Base-by-base conservation (phyloP, 1,284 basidiomycete species). In the Papiliotrema fonsecae region DNA sequence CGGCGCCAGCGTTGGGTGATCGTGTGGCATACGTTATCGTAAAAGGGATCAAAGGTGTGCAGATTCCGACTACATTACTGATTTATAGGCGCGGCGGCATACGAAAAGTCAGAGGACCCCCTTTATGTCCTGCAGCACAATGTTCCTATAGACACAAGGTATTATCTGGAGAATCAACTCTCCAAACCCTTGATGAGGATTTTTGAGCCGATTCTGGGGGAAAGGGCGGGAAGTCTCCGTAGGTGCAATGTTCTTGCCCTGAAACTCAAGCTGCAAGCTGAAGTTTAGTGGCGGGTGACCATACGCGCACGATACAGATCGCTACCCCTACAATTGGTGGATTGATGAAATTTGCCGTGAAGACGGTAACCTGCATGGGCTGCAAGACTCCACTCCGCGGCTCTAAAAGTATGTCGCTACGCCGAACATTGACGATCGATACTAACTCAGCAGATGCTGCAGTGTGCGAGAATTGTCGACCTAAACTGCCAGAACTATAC, bases 11-110 rank as follows among this genome's bases (percentile, higher is more conserved):
- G 19, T 76, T 97, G 9, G 92, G 92, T 54, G 92, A 97, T 70
- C 91, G 92, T 71, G 93, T 97, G 1, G 92, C 92, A 2, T 97
- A 97, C 76, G 93, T 97, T 30, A 96, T 97, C 64, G 82, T 96
- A 66, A 97, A 97, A 70, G 89, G 89, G 10, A 86, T 87, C 54
- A 96, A 94, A 77, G 89, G 87, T 86, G 51, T 31, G 67, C 54
- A 19, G 5, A 13, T 28, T 26, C 10, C 45, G 39, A 10, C 11
- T 28, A 31, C 22, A 22, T 19, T 19, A 14, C 16, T 22, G 27
- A 4, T 32, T 40, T 16, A 42, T 19, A 88, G 88, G 89, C 60
- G 92, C 93, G 24, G 89, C 91, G n/a, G 92, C 92, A 16, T 97
- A 94, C 58, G 93, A 97, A 68, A 96, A 96, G 70, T 94, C 92